Conservation (phyloP, 306 rosid species). For the Abrus precatorius region DNA sequence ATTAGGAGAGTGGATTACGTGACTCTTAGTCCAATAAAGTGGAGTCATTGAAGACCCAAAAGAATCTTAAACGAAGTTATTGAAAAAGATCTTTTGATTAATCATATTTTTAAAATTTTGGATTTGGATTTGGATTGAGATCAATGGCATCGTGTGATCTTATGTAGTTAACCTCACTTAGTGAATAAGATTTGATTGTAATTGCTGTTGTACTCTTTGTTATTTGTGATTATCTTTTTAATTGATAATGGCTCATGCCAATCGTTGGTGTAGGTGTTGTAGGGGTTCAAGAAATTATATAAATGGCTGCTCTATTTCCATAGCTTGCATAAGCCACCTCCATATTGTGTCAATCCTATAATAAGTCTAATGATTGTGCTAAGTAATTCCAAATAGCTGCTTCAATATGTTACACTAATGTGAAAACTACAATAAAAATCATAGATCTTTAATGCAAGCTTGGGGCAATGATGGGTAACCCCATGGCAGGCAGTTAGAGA, state of each 20-base stretch:
- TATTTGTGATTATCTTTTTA: conserved; percentile 28
- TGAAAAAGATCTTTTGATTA: too few relatives aligned
- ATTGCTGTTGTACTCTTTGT: not conserved
- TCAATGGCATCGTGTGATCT: too few relatives aligned
- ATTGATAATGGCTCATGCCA: conserved; percentile 22
- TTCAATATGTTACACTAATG: not conserved
- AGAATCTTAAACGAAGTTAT: too few relatives aligned
- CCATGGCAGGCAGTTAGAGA: too few relatives aligned
- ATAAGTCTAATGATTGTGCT: not conserved
- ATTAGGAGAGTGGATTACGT: too few relatives aligned
- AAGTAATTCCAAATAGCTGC: not conserved
- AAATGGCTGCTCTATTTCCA: conserved; percentile 1
- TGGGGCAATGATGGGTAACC: not conserved
- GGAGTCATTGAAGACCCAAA: too few relatives aligned
- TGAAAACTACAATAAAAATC: not conserved
- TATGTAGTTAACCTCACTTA: too few relatives aligned
- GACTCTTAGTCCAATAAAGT: too few relatives aligned
- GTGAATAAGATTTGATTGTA: too few relatives aligned
- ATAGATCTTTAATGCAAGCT: conserved; percentile 18
- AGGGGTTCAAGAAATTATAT: conserved; percentile 6
- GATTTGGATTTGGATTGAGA: too few relatives aligned
- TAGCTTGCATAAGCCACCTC: not conserved
- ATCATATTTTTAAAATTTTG: too few relatives aligned
- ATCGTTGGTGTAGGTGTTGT: conserved; percentile 12
- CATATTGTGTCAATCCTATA: not conserved